Base-by-base conservation (phyloP, 1,284 basidiomycete species). In the Cryptococcus sp. region DNA sequence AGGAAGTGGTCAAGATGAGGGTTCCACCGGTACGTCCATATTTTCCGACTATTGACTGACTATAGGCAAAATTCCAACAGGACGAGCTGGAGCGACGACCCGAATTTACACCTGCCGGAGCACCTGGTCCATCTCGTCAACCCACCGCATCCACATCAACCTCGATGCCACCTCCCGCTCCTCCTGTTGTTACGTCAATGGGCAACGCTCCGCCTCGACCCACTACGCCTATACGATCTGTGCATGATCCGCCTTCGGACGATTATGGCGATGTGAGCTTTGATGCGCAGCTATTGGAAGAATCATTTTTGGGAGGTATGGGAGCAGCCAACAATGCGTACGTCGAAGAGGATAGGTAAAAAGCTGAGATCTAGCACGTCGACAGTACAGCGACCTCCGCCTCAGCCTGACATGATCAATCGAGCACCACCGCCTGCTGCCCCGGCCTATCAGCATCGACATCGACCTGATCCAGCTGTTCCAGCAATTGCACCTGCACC, bases 1-100 rank as follows among this genome's bases (percentile, higher is more conserved):
- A 85, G 50, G 85, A 93, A 62, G 79, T 97, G 14, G 76, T 82
- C 40, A 93, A 93, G 73, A 84, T 97, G 56, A 91, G 86, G 65
- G 82, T 86, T 1, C 80, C 80, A 35, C 81, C 82, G 2, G 90
- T 92, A 62, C 55, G 84, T 49, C 33, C 38, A 18, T 16, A 2
- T 19, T 23, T 18, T 16, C n/a, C 33, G 2, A 3, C n/a, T 42
- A n/a, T 33, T 24, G 33, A 48, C 47, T 33, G 9, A 16, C 41
- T 43, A 12, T 51, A 87, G 87, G 76, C 79, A n/a, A 91, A 86
- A 67, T 82, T 93, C 54, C 83, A 92, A 63, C 77, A 79, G 47
- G 76, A 72, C 21, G 78, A 82, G 5, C 75, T 94, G 0, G 82
- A 93, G 68, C 81, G 89, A 43, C 78, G 85, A 16, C 83, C 87